Conservation (phyloP, 306 rosid genomes). For the Prosopis cineraria region DNA sequence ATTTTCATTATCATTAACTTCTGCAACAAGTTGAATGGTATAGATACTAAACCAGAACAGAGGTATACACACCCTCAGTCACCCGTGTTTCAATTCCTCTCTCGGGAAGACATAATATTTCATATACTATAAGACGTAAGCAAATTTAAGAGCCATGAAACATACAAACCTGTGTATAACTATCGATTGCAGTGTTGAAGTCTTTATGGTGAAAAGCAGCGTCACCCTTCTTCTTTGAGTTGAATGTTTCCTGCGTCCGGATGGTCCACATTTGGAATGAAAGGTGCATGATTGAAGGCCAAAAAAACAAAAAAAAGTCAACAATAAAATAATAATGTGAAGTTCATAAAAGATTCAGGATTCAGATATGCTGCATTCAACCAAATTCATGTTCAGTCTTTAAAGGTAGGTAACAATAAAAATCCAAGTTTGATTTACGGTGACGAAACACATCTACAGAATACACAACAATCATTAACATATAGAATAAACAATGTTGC, state of each 20-base stretch:
- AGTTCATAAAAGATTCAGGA: not conserved
- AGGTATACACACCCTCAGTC: not conserved
- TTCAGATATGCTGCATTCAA: not conserved
- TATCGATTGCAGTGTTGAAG: slow-evolving; percentile 66
- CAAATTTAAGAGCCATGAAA: slow-evolving; percentile 14
- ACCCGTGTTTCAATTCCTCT: not conserved
- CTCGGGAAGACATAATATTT: not conserved
- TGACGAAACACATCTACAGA: not conserved
- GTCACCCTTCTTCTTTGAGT: slow-evolving; percentile 91
- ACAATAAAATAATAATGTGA: slow-evolving; percentile 10
- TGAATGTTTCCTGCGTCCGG: slow-evolving; percentile 85
- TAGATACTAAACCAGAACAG: not conserved
- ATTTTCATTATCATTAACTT: not conserved
- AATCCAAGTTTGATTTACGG: not conserved
- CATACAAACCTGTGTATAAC: slow-evolving; percentile 68
- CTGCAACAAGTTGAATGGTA: not conserved
- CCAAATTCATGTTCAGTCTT: not conserved
- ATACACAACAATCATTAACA: not conserved
- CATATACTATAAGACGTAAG: not conserved
- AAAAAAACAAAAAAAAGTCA: not conserved
- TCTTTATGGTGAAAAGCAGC: slow-evolving; percentile 78
- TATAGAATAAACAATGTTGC: not conserved
- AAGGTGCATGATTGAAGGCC: slow-evolving; percentile 53
- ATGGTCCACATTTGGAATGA: slow-evolving; percentile 98
- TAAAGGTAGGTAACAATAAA: not conserved